Percentiles rank a stretch among this genome's conserved stretches.
Evolutionary conservation across 2,329 filamentous ascomycete species (phyloP).

Genomic region (Claviceps quebecensis): DNA sequence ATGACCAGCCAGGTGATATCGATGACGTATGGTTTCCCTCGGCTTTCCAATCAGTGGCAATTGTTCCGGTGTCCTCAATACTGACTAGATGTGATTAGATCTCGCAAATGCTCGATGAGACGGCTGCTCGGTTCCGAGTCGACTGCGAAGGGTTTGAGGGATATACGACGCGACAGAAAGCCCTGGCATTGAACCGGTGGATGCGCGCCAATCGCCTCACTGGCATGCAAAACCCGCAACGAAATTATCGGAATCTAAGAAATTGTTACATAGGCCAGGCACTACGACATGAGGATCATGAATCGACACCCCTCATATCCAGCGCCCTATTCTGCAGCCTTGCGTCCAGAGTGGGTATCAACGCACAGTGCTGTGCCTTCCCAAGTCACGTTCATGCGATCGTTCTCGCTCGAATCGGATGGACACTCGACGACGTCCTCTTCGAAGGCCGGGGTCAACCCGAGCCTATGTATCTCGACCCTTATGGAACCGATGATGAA

Average conservation of each 20-base stretch:
- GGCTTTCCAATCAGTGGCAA: neutral
- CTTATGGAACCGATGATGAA: slow-evolving; percentile 58
- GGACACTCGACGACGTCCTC: slow-evolving; percentile 42
- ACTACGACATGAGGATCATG: slow-evolving; percentile 56
- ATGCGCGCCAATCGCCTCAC: slow-evolving; percentile 54
- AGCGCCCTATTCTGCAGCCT: slow-evolving; percentile 75
- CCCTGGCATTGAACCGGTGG: slow-evolving; percentile 54
- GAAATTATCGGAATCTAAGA: slow-evolving; percentile 62
- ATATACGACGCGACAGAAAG: slow-evolving; percentile 51
- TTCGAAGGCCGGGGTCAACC: slow-evolving; percentile 24
- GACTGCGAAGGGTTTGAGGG: slow-evolving; percentile 38
- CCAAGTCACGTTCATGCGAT: slow-evolving; percentile 78
- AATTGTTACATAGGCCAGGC: slow-evolving; percentile 84
- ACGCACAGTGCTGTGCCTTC: slow-evolving; percentile 66
- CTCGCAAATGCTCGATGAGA: slow-evolving; percentile 46
- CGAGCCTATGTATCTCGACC: slow-evolving; percentile 64
- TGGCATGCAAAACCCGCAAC: slow-evolving; percentile 50
- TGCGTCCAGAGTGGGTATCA: slow-evolving; percentile 58
- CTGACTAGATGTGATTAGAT: slow-evolving; percentile 30
- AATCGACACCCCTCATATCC: slow-evolving; percentile 75
- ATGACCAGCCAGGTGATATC: slow-evolving; percentile 58
- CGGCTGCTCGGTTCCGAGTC: slow-evolving; percentile 41
- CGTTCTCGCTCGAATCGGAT: slow-evolving; percentile 46
- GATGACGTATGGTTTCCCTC: slow-evolving; percentile 41
- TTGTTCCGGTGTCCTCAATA: neutral